Evolutionary conservation across 2,329 filamentous ascomycete genomes (phyloP).

Genomic region (Penicillium sp.): DNA sequence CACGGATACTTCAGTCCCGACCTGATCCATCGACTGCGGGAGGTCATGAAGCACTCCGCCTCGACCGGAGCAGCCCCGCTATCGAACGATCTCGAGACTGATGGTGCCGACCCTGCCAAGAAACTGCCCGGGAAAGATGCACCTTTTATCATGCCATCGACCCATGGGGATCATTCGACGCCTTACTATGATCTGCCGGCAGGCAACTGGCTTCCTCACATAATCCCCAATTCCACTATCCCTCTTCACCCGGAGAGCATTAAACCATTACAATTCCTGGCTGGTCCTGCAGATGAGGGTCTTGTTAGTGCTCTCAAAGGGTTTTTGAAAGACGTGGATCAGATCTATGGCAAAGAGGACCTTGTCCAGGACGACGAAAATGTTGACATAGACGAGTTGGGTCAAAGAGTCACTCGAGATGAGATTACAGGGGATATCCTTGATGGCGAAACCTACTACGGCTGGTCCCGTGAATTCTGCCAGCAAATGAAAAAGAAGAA

Average conservation of each 20-base stretch:
- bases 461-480: slow-evolving; percentile 80
- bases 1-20: slow-evolving; percentile 61
- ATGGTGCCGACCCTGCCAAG: slow-evolving; percentile 38
- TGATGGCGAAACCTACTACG: slow-evolving; percentile 76
- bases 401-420: slow-evolving; percentile 66
- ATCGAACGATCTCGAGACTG: slow-evolving; percentile 27
- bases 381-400: slow-evolving; percentile 72
- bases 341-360: slow-evolving; percentile 62
- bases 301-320: slow-evolving; percentile 68
- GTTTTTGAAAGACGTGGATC: slow-evolving; percentile 68
- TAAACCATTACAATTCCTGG: slow-evolving; percentile 68
- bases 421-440: slow-evolving; percentile 66
- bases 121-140: slow-evolving; percentile 49
- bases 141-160: slow-evolving; percentile 71
- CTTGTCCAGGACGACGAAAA: slow-evolving; percentile 49
- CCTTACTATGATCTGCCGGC: slow-evolving; percentile 83
- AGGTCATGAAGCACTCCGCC: slow-evolving; percentile 53
- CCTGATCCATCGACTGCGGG: slow-evolving; percentile 60
- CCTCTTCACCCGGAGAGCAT: slow-evolving; percentile 72
- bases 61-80: slow-evolving; percentile 32
- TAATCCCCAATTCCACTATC: slow-evolving; percentile 72
- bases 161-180: slow-evolving; percentile 71
- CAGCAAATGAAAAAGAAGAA: slow-evolving; percentile 68
- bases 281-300: slow-evolving; percentile 67
- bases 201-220: slow-evolving; percentile 75